Base-by-base conservation (phyloP, 495 filamentous ascomycete genomes). In the Podospora anserina region DNA sequence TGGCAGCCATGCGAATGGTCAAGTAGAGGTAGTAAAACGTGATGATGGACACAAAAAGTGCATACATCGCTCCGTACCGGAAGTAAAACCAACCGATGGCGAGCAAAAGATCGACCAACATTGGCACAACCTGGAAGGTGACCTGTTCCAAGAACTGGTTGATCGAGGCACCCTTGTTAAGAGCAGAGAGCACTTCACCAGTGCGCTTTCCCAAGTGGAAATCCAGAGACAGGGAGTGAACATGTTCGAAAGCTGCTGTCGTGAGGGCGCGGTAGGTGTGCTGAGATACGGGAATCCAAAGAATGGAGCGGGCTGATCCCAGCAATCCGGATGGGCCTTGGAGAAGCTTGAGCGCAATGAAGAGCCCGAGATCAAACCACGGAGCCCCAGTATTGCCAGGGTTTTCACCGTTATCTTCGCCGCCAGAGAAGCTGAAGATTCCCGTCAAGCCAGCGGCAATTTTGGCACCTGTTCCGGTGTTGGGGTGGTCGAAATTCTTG, bases 141-240 rank as follows among this genome's bases (percentile, higher is more conserved):
- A 97, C 87, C 77, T 96, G 92, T 77, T 97, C 94, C 54, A 99
- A 84, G 80, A 99, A 99, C 3, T 90, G 93, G 73, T 99, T 98
- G 82, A 99, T 97, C 1, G 95, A 91, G 69, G 89, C 92, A 65
- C 95, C 95, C 75, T 98, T 98, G 80, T 94, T 97, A 66, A 99
- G 82, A 0, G 95, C 95, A 23, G 93, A 97, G 28, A 97, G 82
- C 18, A 99, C 93, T 78, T 99, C 95, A 27, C 95, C 95, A 1
- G 95, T 98, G 78, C 94, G 93, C 80, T 99, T 99, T 57, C 93
- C 91, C 13, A 97, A 86, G 78, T 99, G 95, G 73, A 99, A 99
- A 75, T 98, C 95, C 71, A 97, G 82, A 78, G 94, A 97, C 18
- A 99, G 87, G 53, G 89, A 88, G 78, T 98, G 95, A 19, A 99